phyloP scores from a whole-genome alignment of 768 basidiomycete species.

The Peribolospora baueri region DNA sequence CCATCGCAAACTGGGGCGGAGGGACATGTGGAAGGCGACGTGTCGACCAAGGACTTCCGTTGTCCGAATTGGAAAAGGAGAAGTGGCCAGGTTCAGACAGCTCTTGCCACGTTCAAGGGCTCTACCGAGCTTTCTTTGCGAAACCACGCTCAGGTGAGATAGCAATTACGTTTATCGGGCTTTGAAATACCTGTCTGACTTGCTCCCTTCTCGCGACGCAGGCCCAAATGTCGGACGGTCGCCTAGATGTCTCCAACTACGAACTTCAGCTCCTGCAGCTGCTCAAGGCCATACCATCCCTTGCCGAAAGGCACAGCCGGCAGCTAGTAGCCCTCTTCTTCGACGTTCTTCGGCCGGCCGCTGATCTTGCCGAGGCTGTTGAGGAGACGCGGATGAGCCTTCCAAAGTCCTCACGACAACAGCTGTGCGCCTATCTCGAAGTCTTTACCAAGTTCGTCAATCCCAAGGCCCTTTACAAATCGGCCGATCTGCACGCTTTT shows the following conservation, averaged over 20 bases:
- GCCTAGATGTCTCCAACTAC: constrained; percentile 51
- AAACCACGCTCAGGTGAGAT: constrained; percentile 3
- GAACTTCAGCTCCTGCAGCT: constrained; percentile 53
- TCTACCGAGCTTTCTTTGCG: background rate
- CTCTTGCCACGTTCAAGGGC: too few species aligned
- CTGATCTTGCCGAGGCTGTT: background rate
- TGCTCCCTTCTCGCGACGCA: constrained; percentile 3
- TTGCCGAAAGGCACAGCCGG: constrained; percentile 70
- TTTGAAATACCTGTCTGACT: background rate
- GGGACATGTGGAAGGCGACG: constrained; percentile 10
- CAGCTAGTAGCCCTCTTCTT: constrained; percentile 73
- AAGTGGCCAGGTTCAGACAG: too few species aligned
- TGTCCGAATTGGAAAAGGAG: constrained; percentile 16
- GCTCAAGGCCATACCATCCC: constrained; percentile 38
- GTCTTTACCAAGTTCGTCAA: constrained; percentile 76
- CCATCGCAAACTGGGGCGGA: background rate
- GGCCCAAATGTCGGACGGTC: constrained; percentile 22
- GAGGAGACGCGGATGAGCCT: constrained; percentile 8
- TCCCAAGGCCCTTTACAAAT: constrained; percentile 61
- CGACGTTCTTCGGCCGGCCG: constrained; percentile 17
- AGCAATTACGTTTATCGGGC: constrained; percentile 4
- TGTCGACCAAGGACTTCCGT: constrained; percentile 17
- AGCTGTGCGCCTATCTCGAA: constrained; percentile 50
- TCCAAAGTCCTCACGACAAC: constrained; percentile 24
- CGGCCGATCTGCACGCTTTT: constrained; percentile 36